Base-by-base conservation (phyloP, 148 eudicot species). In the Amaranthus hypochondriacus region DNA sequence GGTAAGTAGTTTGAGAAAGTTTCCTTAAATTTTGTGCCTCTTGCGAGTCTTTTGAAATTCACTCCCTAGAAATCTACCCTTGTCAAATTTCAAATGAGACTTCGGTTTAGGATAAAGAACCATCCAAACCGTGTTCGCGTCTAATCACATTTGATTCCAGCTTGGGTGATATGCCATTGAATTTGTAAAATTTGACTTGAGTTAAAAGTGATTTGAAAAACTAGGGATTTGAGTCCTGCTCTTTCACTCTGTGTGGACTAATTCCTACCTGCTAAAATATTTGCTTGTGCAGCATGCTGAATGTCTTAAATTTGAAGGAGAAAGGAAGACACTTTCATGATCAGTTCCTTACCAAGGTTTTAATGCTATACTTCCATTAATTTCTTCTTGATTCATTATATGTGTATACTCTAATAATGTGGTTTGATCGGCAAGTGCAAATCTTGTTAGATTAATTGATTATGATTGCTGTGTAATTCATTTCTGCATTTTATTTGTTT, bases 301-400 rank as follows among this genome's bases (percentile, higher is more conserved):
- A 90, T 85, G 95, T 83, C 85, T 75, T 81, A 51, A 94, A 91
- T 78, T 72, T 94, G 62, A 94, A 94, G 85, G 98, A 94, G 89
- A 94, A 91, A 80, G 98, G 92, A 87, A 84, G 98, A 83, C 82
- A 82, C 76, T 94, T 94, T 79, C 92, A 94, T 73, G 98, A 89
- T 83, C 84, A 86, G 67, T 94, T 94, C 77, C 88, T 94, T 77
- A 94, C 98, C 70, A 94, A 94, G 98, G 98, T 90, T 68, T 56
- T 18, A 48, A 58, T 53, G 18, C 71, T 68, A 51, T 44, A n/a
- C 69, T 51, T n/a, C 53, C 12, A 21, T n/a, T 18, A 49, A 42
- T 5, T 21, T 60, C 68, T 69, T 9, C 55, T 11, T 52, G 56
- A 47, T 43, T 52, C 13, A 43, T 61, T 7, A 14, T 59, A 42